Evolutionary conservation across 2,329 filamentous ascomycete species (phyloP).

Genomic region (Cylindrodendrum hubeiense): DNA sequence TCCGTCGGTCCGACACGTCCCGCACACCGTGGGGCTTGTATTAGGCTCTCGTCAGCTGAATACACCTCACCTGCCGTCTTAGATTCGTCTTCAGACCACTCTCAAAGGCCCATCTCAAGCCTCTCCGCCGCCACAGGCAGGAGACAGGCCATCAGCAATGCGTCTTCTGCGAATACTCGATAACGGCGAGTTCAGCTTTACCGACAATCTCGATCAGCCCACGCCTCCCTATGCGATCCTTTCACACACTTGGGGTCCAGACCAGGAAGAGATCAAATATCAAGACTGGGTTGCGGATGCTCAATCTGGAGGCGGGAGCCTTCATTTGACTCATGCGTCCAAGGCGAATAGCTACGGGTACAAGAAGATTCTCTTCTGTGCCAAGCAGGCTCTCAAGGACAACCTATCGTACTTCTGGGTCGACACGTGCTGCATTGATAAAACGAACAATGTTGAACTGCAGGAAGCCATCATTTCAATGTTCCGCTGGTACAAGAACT

Average conservation of each 20-base stretch:
- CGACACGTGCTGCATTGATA: conserved; percentile 39
- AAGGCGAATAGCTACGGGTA: too few relatives aligned
- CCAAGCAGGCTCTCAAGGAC: conserved; percentile 10
- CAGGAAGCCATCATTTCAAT: not conserved
- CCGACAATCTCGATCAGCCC: not conserved
- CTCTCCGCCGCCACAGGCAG: too few relatives aligned
- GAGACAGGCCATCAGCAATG: too few relatives aligned
- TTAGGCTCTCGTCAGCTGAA: too few relatives aligned
- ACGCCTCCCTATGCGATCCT: conserved; percentile 35
- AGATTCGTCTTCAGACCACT: too few relatives aligned
- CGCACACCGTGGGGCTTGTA: too few relatives aligned
- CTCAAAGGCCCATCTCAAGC: too few relatives aligned
- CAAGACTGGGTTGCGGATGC: conserved; percentile 19
- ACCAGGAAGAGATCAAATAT: conserved; percentile 32
- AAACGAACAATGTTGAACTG: conserved; percentile 25
- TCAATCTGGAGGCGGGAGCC: conserved; percentile 5
- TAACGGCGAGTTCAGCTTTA: too few relatives aligned
- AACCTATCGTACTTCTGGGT: conserved; percentile 32
- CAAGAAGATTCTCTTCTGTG: conserved; percentile 28
- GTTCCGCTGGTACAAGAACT: conserved; percentile 34
- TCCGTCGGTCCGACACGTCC: too few relatives aligned
- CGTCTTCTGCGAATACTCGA: too few relatives aligned
- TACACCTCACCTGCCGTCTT: too few relatives aligned
- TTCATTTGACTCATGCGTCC: too few relatives aligned
- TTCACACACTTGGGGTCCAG: conserved; percentile 38